These are phyloP conservation scores for Fraxinus baroniana DNA, from an alignment of 305 asterid species.

Conservation along the genomic window DNA sequence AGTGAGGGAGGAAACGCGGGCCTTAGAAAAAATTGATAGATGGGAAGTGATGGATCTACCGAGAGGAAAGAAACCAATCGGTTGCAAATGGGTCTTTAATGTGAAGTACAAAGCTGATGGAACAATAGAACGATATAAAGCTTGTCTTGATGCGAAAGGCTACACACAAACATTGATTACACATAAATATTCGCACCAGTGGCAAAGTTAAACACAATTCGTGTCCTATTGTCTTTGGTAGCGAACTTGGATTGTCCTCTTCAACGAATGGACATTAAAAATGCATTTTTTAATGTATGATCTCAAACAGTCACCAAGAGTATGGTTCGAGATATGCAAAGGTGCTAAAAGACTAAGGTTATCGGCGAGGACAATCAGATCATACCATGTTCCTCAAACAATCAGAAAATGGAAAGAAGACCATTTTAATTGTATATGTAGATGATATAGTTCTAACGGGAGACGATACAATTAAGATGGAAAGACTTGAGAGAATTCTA, in stretches of 20 bases:
- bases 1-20: background rate
- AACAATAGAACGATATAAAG: background rate
- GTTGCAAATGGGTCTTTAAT: background rate
- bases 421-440: background rate
- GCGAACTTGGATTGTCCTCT: background rate
- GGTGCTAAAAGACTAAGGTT: background rate
- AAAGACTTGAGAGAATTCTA: background rate
- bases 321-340: background rate
- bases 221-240: background rate
- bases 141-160: background rate
- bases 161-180: background rate
- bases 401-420: background rate
- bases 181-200: background rate
- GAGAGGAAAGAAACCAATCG: background rate
- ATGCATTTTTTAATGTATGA: background rate
- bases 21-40: background rate
- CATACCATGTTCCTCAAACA: background rate
- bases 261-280: background rate
- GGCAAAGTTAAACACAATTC: background rate
- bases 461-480: background rate
- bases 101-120: background rate
- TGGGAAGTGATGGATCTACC: background rate
- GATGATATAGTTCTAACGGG: background rate
- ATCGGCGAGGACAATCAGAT: background rate
- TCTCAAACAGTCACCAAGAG: background rate